Evolutionary conservation across 1,284 basidiomycete genomes (phyloP), one percentile per base, ranked within the genome.

Genomic region (Cryptococcus sp.): DNA sequence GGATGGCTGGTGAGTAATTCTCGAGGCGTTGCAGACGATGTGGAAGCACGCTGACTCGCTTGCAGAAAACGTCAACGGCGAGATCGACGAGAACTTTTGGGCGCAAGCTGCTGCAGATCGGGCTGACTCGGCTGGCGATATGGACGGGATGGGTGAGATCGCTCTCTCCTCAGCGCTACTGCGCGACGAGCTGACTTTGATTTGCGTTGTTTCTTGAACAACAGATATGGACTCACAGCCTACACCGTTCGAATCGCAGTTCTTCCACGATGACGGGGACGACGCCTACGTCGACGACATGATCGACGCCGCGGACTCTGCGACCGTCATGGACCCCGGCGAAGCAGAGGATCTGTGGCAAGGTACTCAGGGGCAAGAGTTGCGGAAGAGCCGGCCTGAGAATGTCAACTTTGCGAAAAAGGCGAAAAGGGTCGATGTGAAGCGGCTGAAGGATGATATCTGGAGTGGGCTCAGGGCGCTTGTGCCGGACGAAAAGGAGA

Each of bases 361-460:
- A 17, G 87, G 85, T 1, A 90, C 91, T 0, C 87, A 90, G 67
- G 87, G 88, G 20, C 87, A 88, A 70, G 74, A 78, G 53, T 84
- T 88, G 44, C 86, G 88, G 53, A 87, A 90, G 11, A 86, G 91
- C 44, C 84, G 87, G 60, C 93, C 93, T 2, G 91, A 97, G 74
- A 86, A 87, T 62, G 92, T 99, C 69, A 93, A 94, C 68, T 98
- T 96, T 72, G 89, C 94, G 4, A 96, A 95, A 80, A 87, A 90
- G 56, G 95, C 96, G 2, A 99, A 98, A 81, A 84, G 94, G 46
- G 94, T 99, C 27, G 96, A 99, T 73, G 93, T 99, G 49, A 87
- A 93, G 73, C 91, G 89, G 78, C 82, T 99, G 68, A 99, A 99
- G 81, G 96, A 99, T 63, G 96, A 93, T 71, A 98, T 99, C 57